A percentile compares a stretch with the other conserved stretches of the same genome.
phyloP scores from a whole-genome alignment of 1,139 yeast species.

The Candida gigantensis region DNA sequence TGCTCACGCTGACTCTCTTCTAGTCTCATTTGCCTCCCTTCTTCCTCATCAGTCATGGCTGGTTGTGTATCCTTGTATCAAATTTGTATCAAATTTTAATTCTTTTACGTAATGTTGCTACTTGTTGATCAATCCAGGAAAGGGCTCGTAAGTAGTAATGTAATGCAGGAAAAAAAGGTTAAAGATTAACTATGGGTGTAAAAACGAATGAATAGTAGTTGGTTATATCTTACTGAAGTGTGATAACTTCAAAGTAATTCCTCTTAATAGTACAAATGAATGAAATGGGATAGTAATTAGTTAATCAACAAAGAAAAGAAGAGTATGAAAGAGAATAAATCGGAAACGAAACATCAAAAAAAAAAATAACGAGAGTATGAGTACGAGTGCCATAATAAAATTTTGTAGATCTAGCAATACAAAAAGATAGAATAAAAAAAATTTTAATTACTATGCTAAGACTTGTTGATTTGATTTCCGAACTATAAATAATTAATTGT shows the following conservation, averaged over 20 bases:
- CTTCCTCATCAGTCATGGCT: too few relatives aligned
- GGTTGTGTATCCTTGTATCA: too few relatives aligned
- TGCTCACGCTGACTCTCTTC: background rate
- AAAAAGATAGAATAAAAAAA: too few relatives aligned
- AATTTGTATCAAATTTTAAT: too few relatives aligned
- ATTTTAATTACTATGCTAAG: too few relatives aligned
- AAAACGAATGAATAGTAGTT: slow-evolving; percentile 11
- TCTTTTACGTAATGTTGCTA: background rate
- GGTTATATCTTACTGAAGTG: slow-evolving; percentile 3
- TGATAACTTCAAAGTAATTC: background rate
- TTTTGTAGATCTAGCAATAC: too few relatives aligned
- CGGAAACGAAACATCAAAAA: background rate
- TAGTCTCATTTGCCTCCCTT: background rate
- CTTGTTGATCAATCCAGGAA: background rate
- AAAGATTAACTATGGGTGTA: background rate
- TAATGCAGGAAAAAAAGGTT: background rate
- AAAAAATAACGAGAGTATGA: background rate
- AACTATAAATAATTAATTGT: too few relatives aligned
- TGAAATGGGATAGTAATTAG: background rate
- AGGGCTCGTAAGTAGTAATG: background rate
- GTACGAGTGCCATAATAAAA: background rate
- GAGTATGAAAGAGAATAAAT: background rate
- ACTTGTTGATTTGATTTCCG: too few relatives aligned
- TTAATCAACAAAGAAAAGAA: background rate
- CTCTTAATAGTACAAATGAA: background rate